Conservation (phyloP, 1,284 basidiomycete species). For the Phylloboletellus chloephorus region DNA sequence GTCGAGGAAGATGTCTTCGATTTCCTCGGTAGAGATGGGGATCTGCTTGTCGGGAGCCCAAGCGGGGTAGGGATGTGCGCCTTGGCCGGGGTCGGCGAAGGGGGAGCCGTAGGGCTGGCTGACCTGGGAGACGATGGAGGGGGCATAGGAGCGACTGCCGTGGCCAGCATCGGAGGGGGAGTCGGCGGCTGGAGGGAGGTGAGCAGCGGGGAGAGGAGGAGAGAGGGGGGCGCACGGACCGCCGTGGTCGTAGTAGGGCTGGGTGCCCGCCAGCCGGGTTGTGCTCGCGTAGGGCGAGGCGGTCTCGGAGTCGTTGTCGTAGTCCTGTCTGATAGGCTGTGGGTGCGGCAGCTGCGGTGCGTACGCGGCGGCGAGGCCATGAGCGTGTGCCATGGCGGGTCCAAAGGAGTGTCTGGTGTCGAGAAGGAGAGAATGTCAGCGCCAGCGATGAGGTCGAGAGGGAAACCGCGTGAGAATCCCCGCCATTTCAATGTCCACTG, state of each 20-base stretch:
- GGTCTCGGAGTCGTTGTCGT: conserved; percentile 30
- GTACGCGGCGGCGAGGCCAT: conserved; percentile 14
- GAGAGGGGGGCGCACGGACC: conserved; percentile 12
- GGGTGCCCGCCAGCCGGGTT: conserved; percentile 29
- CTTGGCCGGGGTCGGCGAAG: conserved; percentile 53
- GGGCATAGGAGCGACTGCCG: conserved; percentile 41
- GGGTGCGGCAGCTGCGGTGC: conserved; percentile 17
- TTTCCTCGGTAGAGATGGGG: conserved; percentile 96
- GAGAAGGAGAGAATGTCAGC: conserved; percentile 14
- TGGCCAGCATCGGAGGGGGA: conserved; percentile 42
- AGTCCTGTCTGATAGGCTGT: conserved; percentile 34
- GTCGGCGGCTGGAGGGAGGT: conserved; percentile 32
- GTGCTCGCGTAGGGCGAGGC: conserved; percentile 31
- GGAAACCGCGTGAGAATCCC: conserved; percentile 22
- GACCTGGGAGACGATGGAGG: conserved; percentile 53
- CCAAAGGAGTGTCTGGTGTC: conserved; percentile 26
- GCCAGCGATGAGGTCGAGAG: conserved; percentile 21
- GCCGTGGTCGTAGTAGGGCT: conserved; percentile 24
- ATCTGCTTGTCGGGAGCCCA: conserved; percentile 94
- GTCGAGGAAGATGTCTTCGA: conserved; percentile 98
- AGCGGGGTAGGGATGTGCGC: conserved; percentile 83
- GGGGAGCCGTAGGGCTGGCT: conserved; percentile 53
- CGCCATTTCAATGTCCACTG: conserved; percentile 6
- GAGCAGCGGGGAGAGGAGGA: conserved; percentile 10
- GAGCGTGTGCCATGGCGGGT: conserved; percentile 22